Evolutionary conservation across 495 filamentous ascomycete genomes (phyloP).

Genomic region (Tuber melanosporum): DNA sequence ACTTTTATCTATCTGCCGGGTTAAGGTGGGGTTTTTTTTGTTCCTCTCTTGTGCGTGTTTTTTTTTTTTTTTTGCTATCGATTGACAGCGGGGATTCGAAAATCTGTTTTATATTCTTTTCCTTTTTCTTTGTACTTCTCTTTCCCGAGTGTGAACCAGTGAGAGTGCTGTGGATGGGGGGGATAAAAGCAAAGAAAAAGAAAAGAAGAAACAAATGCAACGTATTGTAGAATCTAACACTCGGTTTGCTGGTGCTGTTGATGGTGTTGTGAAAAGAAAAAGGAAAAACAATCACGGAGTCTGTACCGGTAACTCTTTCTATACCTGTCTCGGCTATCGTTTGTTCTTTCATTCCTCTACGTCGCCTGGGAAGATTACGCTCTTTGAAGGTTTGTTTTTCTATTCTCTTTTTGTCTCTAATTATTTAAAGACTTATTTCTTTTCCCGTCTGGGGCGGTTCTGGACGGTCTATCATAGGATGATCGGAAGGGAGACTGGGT

Average conservation of each 20-base stretch:
- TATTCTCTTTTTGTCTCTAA: neutral
- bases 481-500: neutral
- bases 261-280: neutral
- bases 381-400: neutral
- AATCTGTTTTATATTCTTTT: neutral
- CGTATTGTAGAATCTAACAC: neutral
- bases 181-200: neutral
- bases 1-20: neutral
- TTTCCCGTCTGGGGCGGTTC: neutral
- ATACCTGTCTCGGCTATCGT: neutral
- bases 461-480: neutral
- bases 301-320: neutral
- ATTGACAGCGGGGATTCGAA: neutral
- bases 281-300: neutral
- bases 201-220: neutral
- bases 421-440: neutral
- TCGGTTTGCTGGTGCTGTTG: neutral
- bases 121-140: neutral
- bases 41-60: neutral
- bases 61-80: conserved; percentile 2
- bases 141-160: neutral
- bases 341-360: neutral
- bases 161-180: neutral
- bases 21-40: neutral
- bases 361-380: neutral